Evolutionary conservation across 164 flowering plant species (phyloP), one percentile per base, ranked within the genome.

Genomic region (Berberis vulgaris): DNA sequence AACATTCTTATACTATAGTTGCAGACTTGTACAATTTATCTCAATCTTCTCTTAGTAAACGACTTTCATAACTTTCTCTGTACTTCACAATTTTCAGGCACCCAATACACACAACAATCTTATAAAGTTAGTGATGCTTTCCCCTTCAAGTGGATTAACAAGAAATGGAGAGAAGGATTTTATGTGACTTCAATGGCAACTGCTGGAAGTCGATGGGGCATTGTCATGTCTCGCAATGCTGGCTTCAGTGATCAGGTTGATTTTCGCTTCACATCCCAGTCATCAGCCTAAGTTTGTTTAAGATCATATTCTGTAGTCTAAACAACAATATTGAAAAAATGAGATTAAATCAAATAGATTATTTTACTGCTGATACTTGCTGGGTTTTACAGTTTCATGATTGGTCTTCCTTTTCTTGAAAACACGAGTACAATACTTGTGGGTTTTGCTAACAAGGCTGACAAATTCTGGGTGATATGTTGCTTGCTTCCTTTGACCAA

Each of bases 141-240:
- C 70, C 96, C 96, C 6, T 88, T 77, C 69, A 88, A 88, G 73
- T 88, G 96, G 96, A 88, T 86, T 55, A 84, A 83, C 77, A 88
- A 88, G 65, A 88, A 88, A 62, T 88, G 96, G 96, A 86, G 72
- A 67, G 92, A 88, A 71, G 96, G 89, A 8, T 88, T 86, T 71
- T 73, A 71, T 72, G 88, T 88, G 2, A 88, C 95, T 3, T 72
- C 96, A 10, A 88, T 88, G 96, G 89, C 96, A 54, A 86, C 96
- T 59, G 76, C 92, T 8, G 89, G 87, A 39, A 77, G 75, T 57
- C 78, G 86, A 49, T 88, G 96, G 96, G 96, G 74, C 50, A 80
- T 88, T 58, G 92, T 88, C 12, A 88, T 88, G 96, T 88, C 96
- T 54, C 86, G 96, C 42, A 84, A 82, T 71, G 79, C 92, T 10